A percentile compares a stretch with the other conserved stretches of the same genome.
Evolutionary conservation across 768 basidiomycete genomes (phyloP).

Genomic region (Podaxis sp.): DNA sequence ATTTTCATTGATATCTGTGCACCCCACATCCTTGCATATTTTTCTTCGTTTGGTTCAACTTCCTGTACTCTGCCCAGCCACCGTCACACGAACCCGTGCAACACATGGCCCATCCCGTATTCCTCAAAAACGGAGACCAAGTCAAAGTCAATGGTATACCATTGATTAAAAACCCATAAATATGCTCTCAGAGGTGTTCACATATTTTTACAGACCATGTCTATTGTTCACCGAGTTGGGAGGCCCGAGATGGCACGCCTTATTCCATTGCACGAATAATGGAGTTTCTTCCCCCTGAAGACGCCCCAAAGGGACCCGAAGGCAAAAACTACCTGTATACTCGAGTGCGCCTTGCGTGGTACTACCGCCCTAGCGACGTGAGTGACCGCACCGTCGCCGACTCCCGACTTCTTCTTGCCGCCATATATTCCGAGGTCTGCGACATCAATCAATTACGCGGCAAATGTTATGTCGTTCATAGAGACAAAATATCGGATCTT

Average conservation of each 20-base stretch:
- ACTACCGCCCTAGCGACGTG: slow-evolving; percentile 96
- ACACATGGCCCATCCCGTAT: slow-evolving; percentile 49
- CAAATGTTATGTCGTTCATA: slow-evolving; percentile 91
- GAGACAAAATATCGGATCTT: slow-evolving; percentile 93
- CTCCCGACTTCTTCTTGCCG: slow-evolving; percentile 88
- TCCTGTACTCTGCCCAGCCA: slow-evolving; percentile 25
- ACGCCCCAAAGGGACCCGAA: slow-evolving; percentile 62
- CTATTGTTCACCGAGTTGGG: slow-evolving; percentile 94
- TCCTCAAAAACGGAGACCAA: slow-evolving; percentile 79
- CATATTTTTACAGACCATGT: slow-evolving; percentile 81
- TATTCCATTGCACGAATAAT: slow-evolving; percentile 96
- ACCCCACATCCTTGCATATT: slow-evolving; percentile 19
- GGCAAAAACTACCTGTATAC: slow-evolving; percentile 70
- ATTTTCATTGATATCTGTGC: slow-evolving; percentile 22
- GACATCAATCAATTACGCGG: slow-evolving; percentile 92
- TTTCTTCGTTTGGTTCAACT: slow-evolving; percentile 32
- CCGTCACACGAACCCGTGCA: slow-evolving; percentile 19
- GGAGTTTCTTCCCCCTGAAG: slow-evolving; percentile 88
- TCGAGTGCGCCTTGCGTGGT: slow-evolving; percentile 91
- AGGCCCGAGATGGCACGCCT: slow-evolving; percentile 89
- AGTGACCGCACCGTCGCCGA: slow-evolving; percentile 90
- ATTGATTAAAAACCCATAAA: slow-evolving; percentile 20
- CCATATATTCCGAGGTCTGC: slow-evolving; percentile 95
- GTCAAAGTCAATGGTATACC: slow-evolving; percentile 84
- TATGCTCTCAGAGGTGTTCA: slow-evolving; percentile 19